phyloP scores from a whole-genome alignment of 1,139 yeast species.

The Diutina mesorugosa region DNA sequence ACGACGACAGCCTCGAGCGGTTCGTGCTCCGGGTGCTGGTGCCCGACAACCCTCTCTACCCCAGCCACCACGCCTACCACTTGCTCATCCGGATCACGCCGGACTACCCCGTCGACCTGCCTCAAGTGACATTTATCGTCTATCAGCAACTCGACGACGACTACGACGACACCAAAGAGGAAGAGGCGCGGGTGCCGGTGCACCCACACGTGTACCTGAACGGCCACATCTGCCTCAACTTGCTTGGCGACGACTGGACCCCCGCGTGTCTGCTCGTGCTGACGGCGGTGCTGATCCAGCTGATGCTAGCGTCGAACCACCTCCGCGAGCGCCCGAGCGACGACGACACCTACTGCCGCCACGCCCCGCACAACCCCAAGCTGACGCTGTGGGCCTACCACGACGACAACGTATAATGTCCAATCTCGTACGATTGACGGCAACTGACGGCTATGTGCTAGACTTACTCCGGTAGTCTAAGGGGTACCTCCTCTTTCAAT shows the following conservation, averaged over 20 bases:
- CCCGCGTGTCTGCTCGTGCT: slow-evolving; percentile 52
- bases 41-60: slow-evolving; percentile 14
- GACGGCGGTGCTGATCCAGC: slow-evolving; percentile 46
- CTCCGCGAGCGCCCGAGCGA: slow-evolving; percentile 39
- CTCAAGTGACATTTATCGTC: slow-evolving; percentile 40
- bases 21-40: slow-evolving; percentile 15
- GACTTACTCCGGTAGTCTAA: neutral
- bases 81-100: slow-evolving; percentile 25
- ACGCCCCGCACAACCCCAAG: slow-evolving; percentile 49
- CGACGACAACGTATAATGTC: slow-evolving; percentile 29
- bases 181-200: no score
- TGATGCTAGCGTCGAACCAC: slow-evolving; percentile 45
- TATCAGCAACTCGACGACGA: slow-evolving; percentile 4
- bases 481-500: no score
- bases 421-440: no score
- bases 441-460: neutral
- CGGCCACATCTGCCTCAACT: slow-evolving; percentile 60
- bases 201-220: slow-evolving; percentile 62
- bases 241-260: slow-evolving; percentile 60
- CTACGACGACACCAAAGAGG: neutral
- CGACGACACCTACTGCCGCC: slow-evolving; percentile 31
- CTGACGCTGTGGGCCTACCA: slow-evolving; percentile 36
- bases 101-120: slow-evolving; percentile 54
- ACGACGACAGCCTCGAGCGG: slow-evolving; percentile 11
- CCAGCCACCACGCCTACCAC: slow-evolving; percentile 11